Conservation (phyloP, 208 protist species). For the Crithidia mellificae region DNA sequence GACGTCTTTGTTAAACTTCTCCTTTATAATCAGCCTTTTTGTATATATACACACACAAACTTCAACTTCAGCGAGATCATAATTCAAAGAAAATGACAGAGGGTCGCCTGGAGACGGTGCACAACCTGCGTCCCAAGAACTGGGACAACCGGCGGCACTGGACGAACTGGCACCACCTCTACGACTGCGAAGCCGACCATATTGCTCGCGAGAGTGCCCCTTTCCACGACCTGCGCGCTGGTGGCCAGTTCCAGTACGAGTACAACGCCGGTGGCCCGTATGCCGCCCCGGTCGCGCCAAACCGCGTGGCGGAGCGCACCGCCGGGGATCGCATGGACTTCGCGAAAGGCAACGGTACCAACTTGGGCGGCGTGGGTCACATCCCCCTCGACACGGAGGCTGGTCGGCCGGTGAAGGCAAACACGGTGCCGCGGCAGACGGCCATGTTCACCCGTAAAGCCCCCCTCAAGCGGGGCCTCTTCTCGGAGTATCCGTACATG, state of each 20-base stretch:
- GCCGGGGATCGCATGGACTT: slow-evolving; percentile 88
- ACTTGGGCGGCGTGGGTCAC: slow-evolving; percentile 52
- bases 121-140: slow-evolving; percentile 90
- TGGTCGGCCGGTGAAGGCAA: slow-evolving; percentile 46
- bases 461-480: slow-evolving; percentile 78
- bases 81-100: slow-evolving; percentile 92
- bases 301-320: slow-evolving; percentile 56
- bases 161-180: slow-evolving; percentile 92
- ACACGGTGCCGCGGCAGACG: slow-evolving; percentile 42
- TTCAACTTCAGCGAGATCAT: no score
- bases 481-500: slow-evolving; percentile 81
- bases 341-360: slow-evolving; percentile 54
- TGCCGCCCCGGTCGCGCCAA: slow-evolving; percentile 49
- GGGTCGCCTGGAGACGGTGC: slow-evolving; percentile 85
- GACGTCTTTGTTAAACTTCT: no score
- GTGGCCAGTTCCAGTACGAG: slow-evolving; percentile 91
- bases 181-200: slow-evolving; percentile 89
- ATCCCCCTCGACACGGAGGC: slow-evolving; percentile 75
- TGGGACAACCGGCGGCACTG: slow-evolving; percentile 90
- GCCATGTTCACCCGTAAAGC: slow-evolving; percentile 75
- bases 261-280: slow-evolving; percentile 69
- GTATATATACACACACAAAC: no score
- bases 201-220: slow-evolving; percentile 84
- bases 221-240: slow-evolving; percentile 87
- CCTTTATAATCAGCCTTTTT: no score